These are phyloP conservation scores for Clathrospora elynae DNA, from an alignment of 2,329 filamentous ascomycete genomes.

Conservation along the genomic window DNA sequence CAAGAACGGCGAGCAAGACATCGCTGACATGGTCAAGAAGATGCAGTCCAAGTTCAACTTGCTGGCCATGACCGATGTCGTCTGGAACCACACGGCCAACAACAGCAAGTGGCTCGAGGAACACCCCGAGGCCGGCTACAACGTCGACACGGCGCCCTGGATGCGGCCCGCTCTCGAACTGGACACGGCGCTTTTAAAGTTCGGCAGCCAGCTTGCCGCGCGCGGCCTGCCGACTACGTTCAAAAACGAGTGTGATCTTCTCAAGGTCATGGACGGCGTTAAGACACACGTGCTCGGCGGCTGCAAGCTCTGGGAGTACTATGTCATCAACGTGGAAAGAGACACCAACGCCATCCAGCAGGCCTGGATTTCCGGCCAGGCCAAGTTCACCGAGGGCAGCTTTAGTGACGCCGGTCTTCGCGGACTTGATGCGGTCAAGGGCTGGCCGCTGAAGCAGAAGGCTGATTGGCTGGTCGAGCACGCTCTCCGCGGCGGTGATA, in stretches of 20 bases:
- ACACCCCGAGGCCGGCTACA: conserved; percentile 95
- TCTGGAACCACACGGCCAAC: conserved; percentile 96
- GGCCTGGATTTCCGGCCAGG: conserved; percentile 69
- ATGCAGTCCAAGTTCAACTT: conserved; percentile 86
- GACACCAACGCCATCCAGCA: conserved; percentile 71
- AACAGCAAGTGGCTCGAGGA: conserved; percentile 94
- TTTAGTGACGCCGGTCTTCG: conserved; percentile 56
- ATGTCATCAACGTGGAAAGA: conserved; percentile 77
- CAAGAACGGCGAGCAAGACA: conserved; percentile 80
- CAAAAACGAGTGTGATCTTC: conserved; percentile 71
- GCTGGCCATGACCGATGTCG: conserved; percentile 90
- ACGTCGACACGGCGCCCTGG: conserved; percentile 83
- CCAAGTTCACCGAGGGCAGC: conserved; percentile 59
- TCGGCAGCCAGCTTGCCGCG: conserved; percentile 64
- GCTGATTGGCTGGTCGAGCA: conserved; percentile 69
- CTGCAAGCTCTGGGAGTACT: conserved; percentile 91
- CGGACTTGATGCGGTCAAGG: conserved; percentile 59
- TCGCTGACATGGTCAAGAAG: conserved; percentile 74
- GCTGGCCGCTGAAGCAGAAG: conserved; percentile 63
- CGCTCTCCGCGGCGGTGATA: conserved; percentile 72
- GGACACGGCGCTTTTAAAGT: conserved; percentile 73
- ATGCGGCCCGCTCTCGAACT: conserved; percentile 71
- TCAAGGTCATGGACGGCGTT: conserved; percentile 80
- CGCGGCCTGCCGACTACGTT: conserved; percentile 78
- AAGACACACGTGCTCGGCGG: conserved; percentile 78